Conservation (phyloP, 495 filamentous ascomycete genomes). For the Sordaria brevicollis region DNA sequence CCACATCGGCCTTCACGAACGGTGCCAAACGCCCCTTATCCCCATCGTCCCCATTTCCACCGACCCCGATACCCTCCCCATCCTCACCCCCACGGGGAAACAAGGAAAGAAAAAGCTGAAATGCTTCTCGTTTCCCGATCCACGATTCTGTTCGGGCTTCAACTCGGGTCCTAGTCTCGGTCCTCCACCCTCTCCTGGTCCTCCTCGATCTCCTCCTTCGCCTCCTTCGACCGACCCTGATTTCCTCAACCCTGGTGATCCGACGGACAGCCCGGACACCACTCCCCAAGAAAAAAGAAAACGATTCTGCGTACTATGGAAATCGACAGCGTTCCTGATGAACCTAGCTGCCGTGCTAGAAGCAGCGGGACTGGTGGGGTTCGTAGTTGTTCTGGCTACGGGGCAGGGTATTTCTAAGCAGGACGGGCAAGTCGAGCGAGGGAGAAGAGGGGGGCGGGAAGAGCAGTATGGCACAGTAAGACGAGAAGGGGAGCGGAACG, state of each 20-base stretch:
- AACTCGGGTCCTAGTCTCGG: not conserved
- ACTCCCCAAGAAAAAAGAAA: conserved; percentile 58
- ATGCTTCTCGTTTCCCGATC: conserved; percentile 40
- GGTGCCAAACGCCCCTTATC: conserved; percentile 55
- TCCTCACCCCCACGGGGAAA: too few species aligned
- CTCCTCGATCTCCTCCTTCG: not conserved
- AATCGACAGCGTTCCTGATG: conserved; percentile 77
- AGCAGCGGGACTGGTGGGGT: conserved; percentile 63
- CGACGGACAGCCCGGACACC: conserved; percentile 48
- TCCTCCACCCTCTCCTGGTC: not conserved
- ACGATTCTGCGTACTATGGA: conserved; percentile 88
- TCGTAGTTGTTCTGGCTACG: conserved; percentile 62
- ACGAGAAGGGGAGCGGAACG: not conserved
- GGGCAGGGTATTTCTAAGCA: conserved; percentile 71
- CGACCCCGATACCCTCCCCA: too few species aligned
- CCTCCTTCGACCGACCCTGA: too few species aligned
- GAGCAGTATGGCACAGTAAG: not conserved
- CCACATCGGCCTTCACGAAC: conserved; percentile 69
- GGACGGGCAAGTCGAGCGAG: conserved; percentile 34
- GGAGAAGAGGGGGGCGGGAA: not conserved
- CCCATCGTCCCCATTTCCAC: too few species aligned
- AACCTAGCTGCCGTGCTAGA: conserved; percentile 68
- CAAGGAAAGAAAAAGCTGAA: not conserved
- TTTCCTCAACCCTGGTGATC: conserved; percentile 52
- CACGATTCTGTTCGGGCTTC: not conserved